Conservation (phyloP, 1,284 basidiomycete genomes). For the Gymnopus androsaceus region DNA sequence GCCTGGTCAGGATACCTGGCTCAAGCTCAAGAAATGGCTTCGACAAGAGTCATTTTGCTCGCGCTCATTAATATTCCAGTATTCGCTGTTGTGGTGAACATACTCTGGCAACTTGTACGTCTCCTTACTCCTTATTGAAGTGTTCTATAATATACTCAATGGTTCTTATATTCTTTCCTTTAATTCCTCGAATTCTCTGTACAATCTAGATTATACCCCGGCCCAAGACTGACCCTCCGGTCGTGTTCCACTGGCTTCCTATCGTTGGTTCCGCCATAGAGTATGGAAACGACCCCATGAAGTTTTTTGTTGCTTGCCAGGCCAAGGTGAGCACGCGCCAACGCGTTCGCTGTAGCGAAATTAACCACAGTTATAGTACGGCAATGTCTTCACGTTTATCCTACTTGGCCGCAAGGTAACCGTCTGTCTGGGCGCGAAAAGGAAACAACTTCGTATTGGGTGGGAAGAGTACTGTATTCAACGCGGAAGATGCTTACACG, state of each 20-base stretch:
- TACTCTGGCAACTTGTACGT: slow-evolving; percentile 43
- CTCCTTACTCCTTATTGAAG: background rate
- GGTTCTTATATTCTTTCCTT: background rate
- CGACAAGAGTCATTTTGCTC: slow-evolving; percentile 36
- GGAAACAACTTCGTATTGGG: slow-evolving; percentile 96
- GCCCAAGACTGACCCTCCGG: slow-evolving; percentile 66
- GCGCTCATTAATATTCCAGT: slow-evolving; percentile 40
- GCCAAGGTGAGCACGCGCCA: slow-evolving; percentile 69
- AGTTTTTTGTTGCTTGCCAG: slow-evolving; percentile 76
- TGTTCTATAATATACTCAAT: background rate
- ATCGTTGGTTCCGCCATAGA: slow-evolving; percentile 75
- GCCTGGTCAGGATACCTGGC: slow-evolving; percentile 49
- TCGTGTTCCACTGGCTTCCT: slow-evolving; percentile 84
- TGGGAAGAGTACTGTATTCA: slow-evolving; percentile 89
- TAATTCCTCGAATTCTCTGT: too few species aligned
- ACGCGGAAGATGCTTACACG: slow-evolving; percentile 96
- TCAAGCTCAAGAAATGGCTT: slow-evolving; percentile 42
- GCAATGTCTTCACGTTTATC: slow-evolving; percentile 91
- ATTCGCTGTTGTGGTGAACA: slow-evolving; percentile 41
- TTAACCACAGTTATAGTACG: slow-evolving; percentile 45
- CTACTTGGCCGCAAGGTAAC: slow-evolving; percentile 90
- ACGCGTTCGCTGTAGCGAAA: slow-evolving; percentile 5
- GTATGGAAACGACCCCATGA: slow-evolving; percentile 84
- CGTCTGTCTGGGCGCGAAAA: slow-evolving; percentile 87
- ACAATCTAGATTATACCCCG: slow-evolving; percentile 58